phyloP scores from a whole-genome alignment of 345 rosid species.

The Rhizophora apiculata region DNA sequence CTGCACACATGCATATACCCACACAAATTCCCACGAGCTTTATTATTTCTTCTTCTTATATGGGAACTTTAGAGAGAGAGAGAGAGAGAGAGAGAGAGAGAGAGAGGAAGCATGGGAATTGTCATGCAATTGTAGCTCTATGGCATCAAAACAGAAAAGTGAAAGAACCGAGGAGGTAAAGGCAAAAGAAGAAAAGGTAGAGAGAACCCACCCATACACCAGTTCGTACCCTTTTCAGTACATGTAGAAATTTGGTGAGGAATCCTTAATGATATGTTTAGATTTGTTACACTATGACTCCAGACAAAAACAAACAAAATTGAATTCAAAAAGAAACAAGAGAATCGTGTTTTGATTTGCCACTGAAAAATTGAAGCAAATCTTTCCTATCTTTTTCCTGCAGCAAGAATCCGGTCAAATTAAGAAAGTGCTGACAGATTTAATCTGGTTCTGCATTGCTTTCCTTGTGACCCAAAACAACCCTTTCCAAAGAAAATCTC shows the following conservation, averaged over 20 bases:
- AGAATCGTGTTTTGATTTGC: neutral
- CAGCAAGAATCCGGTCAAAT: constrained; percentile 61
- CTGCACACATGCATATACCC: constrained; percentile 31
- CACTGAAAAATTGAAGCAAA: neutral
- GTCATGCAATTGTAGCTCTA: constrained; percentile 30
- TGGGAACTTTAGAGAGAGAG: neutral
- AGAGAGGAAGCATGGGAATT: constrained; percentile 12
- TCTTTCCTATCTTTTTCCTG: constrained; percentile 28
- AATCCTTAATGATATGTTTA: constrained; percentile 6
- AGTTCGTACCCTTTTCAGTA: constrained; percentile 26
- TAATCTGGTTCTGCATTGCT: constrained; percentile 50
- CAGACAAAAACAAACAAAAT: constrained; percentile 17
- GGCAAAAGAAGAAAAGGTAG: neutral
- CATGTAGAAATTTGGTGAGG: constrained; percentile 21
- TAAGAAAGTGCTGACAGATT: constrained; percentile 48
- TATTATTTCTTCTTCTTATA: constrained; percentile 8
- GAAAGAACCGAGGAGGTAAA: constrained; percentile 21
- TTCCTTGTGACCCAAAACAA: constrained; percentile 50
- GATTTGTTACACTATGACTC: constrained; percentile 29
- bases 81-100: constrained; percentile 15
- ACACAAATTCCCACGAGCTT: constrained; percentile 19
- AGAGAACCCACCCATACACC: constrained; percentile 31
- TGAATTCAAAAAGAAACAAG: constrained; percentile 7
- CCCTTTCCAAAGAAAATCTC: constrained; percentile 31
- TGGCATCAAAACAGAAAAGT: constrained; percentile 21